These are phyloP conservation scores for Alternaria viburni DNA, from an alignment of 2,329 filamentous ascomycete genomes.

Conservation along the genomic window DNA sequence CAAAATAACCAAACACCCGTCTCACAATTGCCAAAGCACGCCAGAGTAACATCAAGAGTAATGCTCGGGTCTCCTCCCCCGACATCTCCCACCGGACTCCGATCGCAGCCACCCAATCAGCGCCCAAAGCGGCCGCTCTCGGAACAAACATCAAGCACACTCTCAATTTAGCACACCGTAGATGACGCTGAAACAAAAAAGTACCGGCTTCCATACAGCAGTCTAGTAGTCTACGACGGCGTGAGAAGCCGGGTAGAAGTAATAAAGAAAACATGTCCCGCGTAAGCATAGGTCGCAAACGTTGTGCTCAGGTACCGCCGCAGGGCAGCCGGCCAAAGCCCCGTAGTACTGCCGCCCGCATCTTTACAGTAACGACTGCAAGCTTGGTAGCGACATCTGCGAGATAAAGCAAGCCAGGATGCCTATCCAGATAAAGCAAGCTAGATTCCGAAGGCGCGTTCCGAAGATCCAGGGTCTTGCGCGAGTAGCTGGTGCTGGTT, in stretches of 20 bases:
- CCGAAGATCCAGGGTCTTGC: slow-evolving; percentile 12
- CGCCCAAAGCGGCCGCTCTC: slow-evolving; percentile 4
- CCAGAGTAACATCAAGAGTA: background rate
- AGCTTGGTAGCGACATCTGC: background rate
- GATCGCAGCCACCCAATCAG: slow-evolving; percentile 20
- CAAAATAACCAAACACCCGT: background rate
- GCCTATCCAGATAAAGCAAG: background rate
- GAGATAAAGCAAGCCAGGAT: background rate
- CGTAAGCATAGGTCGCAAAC: background rate
- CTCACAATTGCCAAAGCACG: background rate
- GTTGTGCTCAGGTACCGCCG: background rate
- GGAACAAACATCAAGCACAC: slow-evolving; percentile 1
- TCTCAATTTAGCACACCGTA: background rate
- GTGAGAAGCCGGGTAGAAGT: background rate
- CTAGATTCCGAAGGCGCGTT: slow-evolving; percentile 22
- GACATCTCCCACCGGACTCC: slow-evolving; percentile 27
- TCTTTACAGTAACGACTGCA: background rate
- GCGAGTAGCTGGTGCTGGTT: background rate
- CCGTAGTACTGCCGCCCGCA: background rate
- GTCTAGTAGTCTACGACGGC: background rate
- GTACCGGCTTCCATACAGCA: background rate
- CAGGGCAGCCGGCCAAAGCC: background rate
- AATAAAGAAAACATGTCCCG: background rate
- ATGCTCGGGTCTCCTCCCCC: slow-evolving; percentile 34
- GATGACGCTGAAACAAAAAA: slow-evolving; percentile 7